Percentiles rank a stretch among this genome's conserved stretches.
Conservation (phyloP, 108 stramenopile genomes). For the Nitzschia sp. region DNA sequence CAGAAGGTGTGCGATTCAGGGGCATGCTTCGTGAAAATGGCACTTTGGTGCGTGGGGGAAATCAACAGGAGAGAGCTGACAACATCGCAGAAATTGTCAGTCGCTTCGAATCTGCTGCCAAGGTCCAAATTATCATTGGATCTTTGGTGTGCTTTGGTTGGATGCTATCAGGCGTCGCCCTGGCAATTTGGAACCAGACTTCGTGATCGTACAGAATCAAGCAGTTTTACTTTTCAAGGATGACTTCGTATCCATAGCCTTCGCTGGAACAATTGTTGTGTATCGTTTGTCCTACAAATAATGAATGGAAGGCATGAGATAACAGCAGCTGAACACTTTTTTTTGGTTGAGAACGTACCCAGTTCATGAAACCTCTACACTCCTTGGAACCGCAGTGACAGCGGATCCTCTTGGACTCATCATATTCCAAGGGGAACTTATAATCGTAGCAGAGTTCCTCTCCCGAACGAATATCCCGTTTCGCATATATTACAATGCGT, state of each 20-base stretch:
- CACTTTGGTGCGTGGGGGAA: slow-evolving; percentile 19
- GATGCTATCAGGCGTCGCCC: not conserved
- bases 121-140: slow-evolving; percentile 23
- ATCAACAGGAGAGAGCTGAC: slow-evolving; percentile 13
- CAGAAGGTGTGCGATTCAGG: slow-evolving; percentile 27
- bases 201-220: not conserved
- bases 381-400: slow-evolving; percentile 72
- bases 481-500: slow-evolving; percentile 90
- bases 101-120: slow-evolving; percentile 30
- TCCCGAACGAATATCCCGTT: slow-evolving; percentile 79
- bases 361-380: slow-evolving; percentile 82
- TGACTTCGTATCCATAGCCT: not conserved
- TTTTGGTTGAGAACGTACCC: slow-evolving; percentile 30
- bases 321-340: not conserved
- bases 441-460: slow-evolving; percentile 98
- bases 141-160: slow-evolving; percentile 18
- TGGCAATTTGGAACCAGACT: not conserved
- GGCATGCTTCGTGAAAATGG: slow-evolving; percentile 38
- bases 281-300: not conserved
- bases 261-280: not conserved
- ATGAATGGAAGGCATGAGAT: not conserved
- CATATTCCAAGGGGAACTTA: slow-evolving; percentile 87
- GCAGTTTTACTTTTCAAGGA: no score
- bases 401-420: slow-evolving; percentile 61
- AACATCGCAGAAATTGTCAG: slow-evolving; percentile 19